A percentile compares a stretch with the other conserved stretches of the same genome.
Conservation (phyloP, 1,139 yeast species). For the Scheffersomyces insectosa region DNA sequence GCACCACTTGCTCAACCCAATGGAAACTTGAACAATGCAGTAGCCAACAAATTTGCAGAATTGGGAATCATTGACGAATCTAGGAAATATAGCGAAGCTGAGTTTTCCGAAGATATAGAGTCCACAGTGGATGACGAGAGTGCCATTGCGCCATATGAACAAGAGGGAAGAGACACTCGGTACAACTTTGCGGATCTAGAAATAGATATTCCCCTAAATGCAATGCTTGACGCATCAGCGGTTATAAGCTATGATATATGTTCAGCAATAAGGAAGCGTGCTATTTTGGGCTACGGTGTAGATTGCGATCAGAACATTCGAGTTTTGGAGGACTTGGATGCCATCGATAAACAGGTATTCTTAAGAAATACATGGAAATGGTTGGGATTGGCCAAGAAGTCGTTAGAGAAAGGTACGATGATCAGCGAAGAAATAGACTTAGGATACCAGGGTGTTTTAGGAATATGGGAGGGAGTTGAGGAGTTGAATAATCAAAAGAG, state of each 20-base stretch:
- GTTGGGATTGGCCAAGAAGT: slow-evolving; percentile 70
- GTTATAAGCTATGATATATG: slow-evolving; percentile 64
- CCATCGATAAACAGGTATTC: slow-evolving; percentile 57
- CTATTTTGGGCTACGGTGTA: slow-evolving; percentile 70
- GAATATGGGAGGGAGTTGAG: slow-evolving; percentile 83
- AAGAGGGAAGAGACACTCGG: slow-evolving; percentile 5
- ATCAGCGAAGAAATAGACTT: slow-evolving; percentile 68
- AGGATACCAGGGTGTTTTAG: slow-evolving; percentile 84
- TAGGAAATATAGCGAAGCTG: slow-evolving; percentile 20
- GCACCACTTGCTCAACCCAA: background rate
- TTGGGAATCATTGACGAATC: slow-evolving; percentile 17
- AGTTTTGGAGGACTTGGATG: slow-evolving; percentile 54
- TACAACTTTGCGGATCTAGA: slow-evolving; percentile 29
- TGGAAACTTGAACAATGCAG: background rate
- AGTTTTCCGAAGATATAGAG: slow-evolving; percentile 30
- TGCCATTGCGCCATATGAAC: slow-evolving; percentile 13
- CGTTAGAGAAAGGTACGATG: slow-evolving; percentile 71
- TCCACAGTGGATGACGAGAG: slow-evolving; percentile 36
- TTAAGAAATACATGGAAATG: slow-evolving; percentile 87
- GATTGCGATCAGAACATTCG: slow-evolving; percentile 67
- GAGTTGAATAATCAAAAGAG: slow-evolving; percentile 62
- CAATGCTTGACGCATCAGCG: slow-evolving; percentile 34
- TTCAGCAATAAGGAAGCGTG: slow-evolving; percentile 66
- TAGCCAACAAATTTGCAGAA: slow-evolving; percentile 6
- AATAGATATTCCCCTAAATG: slow-evolving; percentile 30